Evolutionary conservation across 1,284 basidiomycete genomes (phyloP).

Genomic region (Sporisorium sorghi): DNA sequence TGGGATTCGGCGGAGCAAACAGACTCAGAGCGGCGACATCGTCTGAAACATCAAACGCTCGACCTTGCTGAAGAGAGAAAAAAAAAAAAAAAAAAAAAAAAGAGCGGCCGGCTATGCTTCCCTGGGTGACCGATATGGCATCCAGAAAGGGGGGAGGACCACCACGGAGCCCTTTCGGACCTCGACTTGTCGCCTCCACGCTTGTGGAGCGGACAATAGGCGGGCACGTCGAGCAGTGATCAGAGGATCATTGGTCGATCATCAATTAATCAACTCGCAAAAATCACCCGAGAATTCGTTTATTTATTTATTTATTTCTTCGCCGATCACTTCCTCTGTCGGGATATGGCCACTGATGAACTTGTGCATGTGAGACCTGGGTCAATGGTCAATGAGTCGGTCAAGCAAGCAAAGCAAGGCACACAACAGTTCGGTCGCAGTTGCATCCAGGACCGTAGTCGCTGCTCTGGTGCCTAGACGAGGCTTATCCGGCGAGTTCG

Average conservation of each 20-base stretch:
- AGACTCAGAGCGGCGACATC: not conserved
- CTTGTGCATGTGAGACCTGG: conserved; percentile 1
- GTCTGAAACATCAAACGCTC: conserved; percentile 1
- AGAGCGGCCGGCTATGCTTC: not conserved
- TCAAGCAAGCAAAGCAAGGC: not conserved
- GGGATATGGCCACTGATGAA: not conserved
- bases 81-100: not conserved
- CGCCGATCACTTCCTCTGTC: not conserved
- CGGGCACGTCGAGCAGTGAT: too few relatives aligned
- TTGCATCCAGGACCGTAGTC: not conserved
- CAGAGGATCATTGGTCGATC: not conserved
- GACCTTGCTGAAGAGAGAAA: not conserved
- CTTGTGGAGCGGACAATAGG: too few relatives aligned
- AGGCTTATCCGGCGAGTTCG: not conserved
- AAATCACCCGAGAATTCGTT: not conserved
- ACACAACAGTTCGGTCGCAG: conserved; percentile 6
- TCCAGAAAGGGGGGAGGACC: not conserved
- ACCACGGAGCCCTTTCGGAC: not conserved
- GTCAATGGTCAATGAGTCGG: not conserved
- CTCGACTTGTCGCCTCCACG: not conserved
- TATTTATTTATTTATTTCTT: not conserved
- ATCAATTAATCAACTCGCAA: too few relatives aligned
- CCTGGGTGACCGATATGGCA: not conserved
- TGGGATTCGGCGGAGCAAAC: conserved; percentile 2
- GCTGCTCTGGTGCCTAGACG: not conserved